Base-by-base conservation (phyloP, 2,329 filamentous ascomycete species). In the Calonectria fujianensis region DNA sequence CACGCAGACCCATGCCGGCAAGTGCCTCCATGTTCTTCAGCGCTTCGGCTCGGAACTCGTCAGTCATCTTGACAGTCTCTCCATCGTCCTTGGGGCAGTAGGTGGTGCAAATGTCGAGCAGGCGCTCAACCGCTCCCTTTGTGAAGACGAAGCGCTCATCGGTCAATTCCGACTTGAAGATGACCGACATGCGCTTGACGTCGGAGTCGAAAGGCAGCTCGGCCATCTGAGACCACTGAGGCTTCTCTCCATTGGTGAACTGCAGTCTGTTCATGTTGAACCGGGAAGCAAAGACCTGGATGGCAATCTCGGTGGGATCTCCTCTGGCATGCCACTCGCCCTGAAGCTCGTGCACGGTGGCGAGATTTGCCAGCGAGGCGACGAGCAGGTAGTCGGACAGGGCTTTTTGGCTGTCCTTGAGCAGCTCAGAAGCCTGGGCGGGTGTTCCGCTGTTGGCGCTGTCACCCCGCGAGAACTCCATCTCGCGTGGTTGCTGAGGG, bases 141-240 rank as follows among this genome's bases (percentile, higher is more conserved):
- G 91, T 92, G 78, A 92, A 92, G 54, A 91, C 85, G 82, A 84
- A 87, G 75, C 87, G 86, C 69, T 86, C 83, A 29, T 84, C 82
- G 0, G 81, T 82, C 11, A 84, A 80, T 14, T 78, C 79, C 27
- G 88, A 83, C 54, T 88, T 81, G 82, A 93, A 94, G 69, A 94
- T 91, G 39, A 94, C 93, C 0, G 93, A 94, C 94, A 95, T 95
- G 79, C 93, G 94, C 86, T 95, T 95, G 75, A 95, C 90, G 72
- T 91, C 91, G 0, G 93, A 94, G 80, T 95, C 93, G 76, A 95
- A 95, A 0, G 93, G 93, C 72, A 93, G 94, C 79, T 95, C 94
- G 2, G 91, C 91, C 24, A 92, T 85, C 76, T 93, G 88, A 29
- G 85, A 86, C 91, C 91, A 93, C 31, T 86, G 79, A 0, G 89